A percentile compares a stretch with the other conserved stretches of the same genome.
phyloP scores from a whole-genome alignment of 2,329 filamentous ascomycete species.

The Coleophoma eucalyptorum region DNA sequence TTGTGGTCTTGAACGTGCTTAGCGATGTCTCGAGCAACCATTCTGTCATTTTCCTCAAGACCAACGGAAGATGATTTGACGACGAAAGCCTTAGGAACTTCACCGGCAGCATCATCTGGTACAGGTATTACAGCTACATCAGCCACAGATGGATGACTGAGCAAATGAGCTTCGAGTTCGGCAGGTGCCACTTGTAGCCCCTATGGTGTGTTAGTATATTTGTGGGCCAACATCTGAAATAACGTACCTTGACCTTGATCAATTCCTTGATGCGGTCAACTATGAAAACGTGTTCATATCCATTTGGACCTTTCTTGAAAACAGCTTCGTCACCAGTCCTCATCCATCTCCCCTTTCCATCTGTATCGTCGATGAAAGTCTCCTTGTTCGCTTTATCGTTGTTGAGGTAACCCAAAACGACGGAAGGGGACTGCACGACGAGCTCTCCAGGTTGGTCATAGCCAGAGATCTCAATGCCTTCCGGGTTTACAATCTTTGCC shows the following conservation, averaged over 20 bases:
- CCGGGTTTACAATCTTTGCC: slow-evolving; percentile 62
- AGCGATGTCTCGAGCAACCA: slow-evolving; percentile 46
- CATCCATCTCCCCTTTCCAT: slow-evolving; percentile 68
- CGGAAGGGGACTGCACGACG: slow-evolving; percentile 70
- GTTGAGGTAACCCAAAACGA: slow-evolving; percentile 81
- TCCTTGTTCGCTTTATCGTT: slow-evolving; percentile 80
- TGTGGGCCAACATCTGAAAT: slow-evolving; percentile 17
- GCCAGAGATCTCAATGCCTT: slow-evolving; percentile 66
- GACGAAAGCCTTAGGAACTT: slow-evolving; percentile 66
- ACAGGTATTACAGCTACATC: slow-evolving; percentile 78
- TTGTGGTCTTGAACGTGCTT: slow-evolving; percentile 63
- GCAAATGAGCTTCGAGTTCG: slow-evolving; percentile 76
- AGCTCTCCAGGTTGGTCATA: slow-evolving; percentile 79
- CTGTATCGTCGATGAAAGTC: slow-evolving; percentile 65
- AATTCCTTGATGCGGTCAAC: slow-evolving; percentile 79
- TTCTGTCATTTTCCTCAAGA: slow-evolving; percentile 54
- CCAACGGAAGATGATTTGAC: slow-evolving; percentile 45
- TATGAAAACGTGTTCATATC: slow-evolving; percentile 79
- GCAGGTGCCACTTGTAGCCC: slow-evolving; percentile 81
- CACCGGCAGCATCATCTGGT: slow-evolving; percentile 56
- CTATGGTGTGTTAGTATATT: slow-evolving; percentile 35
- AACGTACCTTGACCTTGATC: slow-evolving; percentile 70
- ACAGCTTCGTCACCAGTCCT: slow-evolving; percentile 83
- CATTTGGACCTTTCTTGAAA: slow-evolving; percentile 57
- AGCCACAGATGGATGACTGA: slow-evolving; percentile 70